Evolutionary conservation across 2,329 filamentous ascomycete species (phyloP), one percentile per base, ranked within the genome.

Genomic region (Ceratocystis harringtonii): DNA sequence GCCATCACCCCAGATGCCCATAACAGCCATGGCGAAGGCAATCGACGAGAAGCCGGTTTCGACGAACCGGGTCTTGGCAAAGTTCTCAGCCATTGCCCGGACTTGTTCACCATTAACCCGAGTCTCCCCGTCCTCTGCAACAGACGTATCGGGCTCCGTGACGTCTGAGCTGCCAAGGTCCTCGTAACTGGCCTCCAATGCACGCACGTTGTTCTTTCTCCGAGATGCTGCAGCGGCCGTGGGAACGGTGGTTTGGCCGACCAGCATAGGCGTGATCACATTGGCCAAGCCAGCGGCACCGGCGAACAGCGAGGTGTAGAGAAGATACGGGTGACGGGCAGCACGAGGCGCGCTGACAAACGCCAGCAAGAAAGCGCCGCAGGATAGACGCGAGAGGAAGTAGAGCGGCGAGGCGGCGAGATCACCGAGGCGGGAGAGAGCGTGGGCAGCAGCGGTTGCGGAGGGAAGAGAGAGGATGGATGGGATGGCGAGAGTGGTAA

Each of bases 291-390:
- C 80, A 57, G 88, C 84, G 48, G 88, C 77, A 48, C 81, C 78
- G 55, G 85, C 82, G 66, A 91, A 81, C 30, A 90, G 76, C 2
- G 86, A 85, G 15, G 90, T 90, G 84, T 94, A 96, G 67, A 96
- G 76, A 30, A 96, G 84, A 74, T 96, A 97, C 0, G 92, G 92
- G 74, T 97, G 92, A 73, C 88, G 85, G 70, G 83, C 81, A 65
- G 85, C 82, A 30, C 84, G 81, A 0, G 91, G 88, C 1, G 91
- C 92, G 69, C 95, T 78, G 57, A 81, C 74, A 75, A 87, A 96
- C 68, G 91, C 89, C 69, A 92, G 81, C 70, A 90, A 78, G 71
- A 96, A 85, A 36, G 89, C 84, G 63, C 83, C 78, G 64, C 84
- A 82, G 63, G 90, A 85, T 70, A 95, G 75, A 69, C 83, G 79